Conservation (phyloP, 495 filamentous ascomycete species). For the Neurospora sp. region DNA sequence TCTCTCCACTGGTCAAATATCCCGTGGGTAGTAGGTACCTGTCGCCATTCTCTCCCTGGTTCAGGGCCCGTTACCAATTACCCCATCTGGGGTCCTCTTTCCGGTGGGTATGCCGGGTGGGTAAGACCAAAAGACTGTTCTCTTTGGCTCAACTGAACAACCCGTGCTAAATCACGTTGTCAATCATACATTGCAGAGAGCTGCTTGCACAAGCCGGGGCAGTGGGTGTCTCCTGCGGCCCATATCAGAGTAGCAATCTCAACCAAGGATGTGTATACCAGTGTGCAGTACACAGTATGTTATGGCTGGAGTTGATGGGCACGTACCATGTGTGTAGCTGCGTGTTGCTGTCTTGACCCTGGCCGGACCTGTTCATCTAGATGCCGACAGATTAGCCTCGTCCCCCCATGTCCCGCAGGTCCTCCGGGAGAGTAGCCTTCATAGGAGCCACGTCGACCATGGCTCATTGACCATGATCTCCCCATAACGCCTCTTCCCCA, state of each 20-base stretch:
- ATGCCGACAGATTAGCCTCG: conserved; percentile 24
- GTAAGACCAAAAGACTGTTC: neutral
- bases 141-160: neutral
- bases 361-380: neutral
- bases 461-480: conserved; percentile 21
- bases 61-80: neutral
- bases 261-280: neutral
- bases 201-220: neutral
- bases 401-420: conserved; percentile 18
- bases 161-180: neutral
- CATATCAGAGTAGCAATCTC: neutral
- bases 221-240: neutral
- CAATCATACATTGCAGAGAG: neutral
- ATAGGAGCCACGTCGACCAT: conserved; percentile 32
- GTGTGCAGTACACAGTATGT: neutral
- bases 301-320: neutral
- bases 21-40: neutral
- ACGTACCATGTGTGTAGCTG: neutral
- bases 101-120: neutral
- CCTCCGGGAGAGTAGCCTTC: conserved; percentile 15
- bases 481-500: conserved; percentile 16
- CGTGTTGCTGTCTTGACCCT: neutral
- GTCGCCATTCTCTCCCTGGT: neutral
- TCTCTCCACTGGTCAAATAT: neutral
- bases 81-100: neutral